Conservation (phyloP, 31 red algal genomes). For the Porphyra umbilicalis region DNA sequence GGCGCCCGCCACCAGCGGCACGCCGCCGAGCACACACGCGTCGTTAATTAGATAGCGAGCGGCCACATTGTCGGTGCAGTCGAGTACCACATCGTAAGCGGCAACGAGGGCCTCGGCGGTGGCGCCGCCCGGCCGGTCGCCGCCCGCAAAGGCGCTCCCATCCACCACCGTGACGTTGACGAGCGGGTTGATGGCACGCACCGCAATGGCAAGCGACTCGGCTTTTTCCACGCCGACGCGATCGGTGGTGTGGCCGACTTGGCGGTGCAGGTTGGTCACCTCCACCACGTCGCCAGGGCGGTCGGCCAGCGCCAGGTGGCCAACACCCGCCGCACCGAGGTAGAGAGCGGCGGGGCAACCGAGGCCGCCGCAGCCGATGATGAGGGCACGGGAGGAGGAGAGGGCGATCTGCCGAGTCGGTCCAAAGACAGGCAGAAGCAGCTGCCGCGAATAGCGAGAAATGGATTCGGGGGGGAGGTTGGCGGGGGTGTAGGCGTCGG, state of each 20-base stretch:
- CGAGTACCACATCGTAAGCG: conserved; percentile 77
- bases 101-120: conserved; percentile 33
- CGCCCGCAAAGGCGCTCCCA: conserved; percentile 10
- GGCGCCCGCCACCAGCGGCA: conserved; percentile 76
- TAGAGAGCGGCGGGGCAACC: conserved; percentile 93
- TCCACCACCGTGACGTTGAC: conserved; percentile 13
- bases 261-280: conserved; percentile 85
- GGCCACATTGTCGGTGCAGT: conserved; percentile 93
- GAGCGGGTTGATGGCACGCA: conserved; percentile 48
- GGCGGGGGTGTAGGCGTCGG: not conserved
- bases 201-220: conserved; percentile 18
- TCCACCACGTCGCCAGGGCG: conserved; percentile 60
- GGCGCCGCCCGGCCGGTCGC: not conserved
- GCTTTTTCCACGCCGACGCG: conserved; percentile 50
- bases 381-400: conserved; percentile 34
- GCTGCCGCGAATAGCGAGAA: conserved; percentile 79
- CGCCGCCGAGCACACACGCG: conserved; percentile 47
- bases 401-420: conserved; percentile 27
- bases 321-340: conserved; percentile 86
- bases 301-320: conserved; percentile 68
- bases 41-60: conserved; percentile 83
- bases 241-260: conserved; percentile 52
- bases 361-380: conserved; percentile 83
- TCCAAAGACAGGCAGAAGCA: conserved; percentile 75
- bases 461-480: not conserved